These are phyloP conservation scores for Dryas octopetala DNA, from an alignment of 306 rosid genomes.

Conservation along the genomic window DNA sequence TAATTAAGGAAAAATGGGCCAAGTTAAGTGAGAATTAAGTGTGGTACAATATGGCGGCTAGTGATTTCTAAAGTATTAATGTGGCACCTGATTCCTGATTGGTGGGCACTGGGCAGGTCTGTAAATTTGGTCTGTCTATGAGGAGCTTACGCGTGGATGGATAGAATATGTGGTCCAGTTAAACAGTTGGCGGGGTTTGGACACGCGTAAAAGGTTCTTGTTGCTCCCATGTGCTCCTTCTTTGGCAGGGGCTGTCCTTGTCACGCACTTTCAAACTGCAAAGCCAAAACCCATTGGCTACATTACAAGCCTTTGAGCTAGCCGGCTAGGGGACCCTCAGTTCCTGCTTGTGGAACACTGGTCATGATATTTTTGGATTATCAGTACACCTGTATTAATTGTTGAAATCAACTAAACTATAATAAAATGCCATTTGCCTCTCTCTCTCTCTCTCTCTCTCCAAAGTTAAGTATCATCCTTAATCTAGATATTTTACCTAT, in stretches of 20 bases:
- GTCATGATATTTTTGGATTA: too few relatives aligned
- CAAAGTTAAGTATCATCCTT: too few relatives aligned
- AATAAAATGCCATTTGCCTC: too few relatives aligned
- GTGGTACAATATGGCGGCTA: too few relatives aligned
- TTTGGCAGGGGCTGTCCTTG: constrained; percentile 23
- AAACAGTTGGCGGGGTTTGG: constrained; percentile 38
- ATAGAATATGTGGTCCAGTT: constrained; percentile 56
- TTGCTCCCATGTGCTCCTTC: constrained; percentile 66
- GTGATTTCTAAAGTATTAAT: too few relatives aligned
- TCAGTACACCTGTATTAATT: too few relatives aligned
- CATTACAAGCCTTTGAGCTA: background rate
- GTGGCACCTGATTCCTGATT: constrained; percentile 12
- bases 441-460: too few relatives aligned
- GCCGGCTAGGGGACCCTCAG: background rate
- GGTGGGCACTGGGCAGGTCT: constrained; percentile 30
- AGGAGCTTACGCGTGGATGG: constrained; percentile 42
- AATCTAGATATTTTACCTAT: too few relatives aligned
- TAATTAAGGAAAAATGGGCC: too few relatives aligned
- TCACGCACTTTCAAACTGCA: constrained; percentile 8
- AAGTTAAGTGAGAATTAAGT: too few relatives aligned
- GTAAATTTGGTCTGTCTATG: constrained; percentile 7
- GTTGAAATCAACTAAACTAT: too few relatives aligned
- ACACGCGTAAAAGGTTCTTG: constrained; percentile 55
- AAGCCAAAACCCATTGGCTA: background rate
- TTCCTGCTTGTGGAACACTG: too few relatives aligned